A percentile compares a stretch with the other conserved stretches of the same genome.
Evolutionary conservation across 2,329 filamentous ascomycete species (phyloP).

Genomic region (Hypoxylon sp.): DNA sequence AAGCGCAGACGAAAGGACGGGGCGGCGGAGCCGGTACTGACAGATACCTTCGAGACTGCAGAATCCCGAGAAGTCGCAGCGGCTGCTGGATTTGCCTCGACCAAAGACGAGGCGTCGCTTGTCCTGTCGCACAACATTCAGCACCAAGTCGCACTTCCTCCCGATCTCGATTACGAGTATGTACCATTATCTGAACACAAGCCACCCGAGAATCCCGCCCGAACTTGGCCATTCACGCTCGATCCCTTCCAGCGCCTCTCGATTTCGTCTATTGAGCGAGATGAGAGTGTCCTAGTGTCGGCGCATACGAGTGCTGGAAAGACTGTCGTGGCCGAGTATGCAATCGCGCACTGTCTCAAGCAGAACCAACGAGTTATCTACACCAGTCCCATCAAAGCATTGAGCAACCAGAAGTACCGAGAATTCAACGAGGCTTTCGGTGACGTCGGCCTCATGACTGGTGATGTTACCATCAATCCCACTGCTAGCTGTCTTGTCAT

Average conservation of each 20-base stretch:
- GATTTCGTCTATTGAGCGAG: conserved; percentile 93
- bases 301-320: conserved; percentile 98
- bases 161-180: conserved; percentile 94
- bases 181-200: conserved; percentile 96
- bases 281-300: conserved; percentile 96
- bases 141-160: conserved; percentile 95
- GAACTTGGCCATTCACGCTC: conserved; percentile 88
- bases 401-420: conserved; percentile 98
- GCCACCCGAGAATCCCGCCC: conserved; percentile 87
- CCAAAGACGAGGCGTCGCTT: conserved; percentile 76
- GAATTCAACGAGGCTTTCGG: conserved; percentile 97
- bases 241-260: conserved; percentile 98
- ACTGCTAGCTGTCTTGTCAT: conserved; percentile 98
- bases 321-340: conserved; percentile 98
- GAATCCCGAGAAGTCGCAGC: conserved; percentile 91
- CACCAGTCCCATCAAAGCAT: conserved; percentile 97
- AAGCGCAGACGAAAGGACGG: conserved; percentile 77
- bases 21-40: conserved; percentile 84
- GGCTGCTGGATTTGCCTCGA: conserved; percentile 75
- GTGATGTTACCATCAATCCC: conserved; percentile 99
- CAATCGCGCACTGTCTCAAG: conserved; percentile 96
- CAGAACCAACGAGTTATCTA: conserved; percentile 99
- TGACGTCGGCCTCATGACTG: conserved; percentile 97
- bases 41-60: conserved; percentile 95
- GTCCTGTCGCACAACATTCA: conserved; percentile 97